Base-by-base conservation (phyloP, 139 green algal genomes). In the Chlorella sorokiniana region DNA sequence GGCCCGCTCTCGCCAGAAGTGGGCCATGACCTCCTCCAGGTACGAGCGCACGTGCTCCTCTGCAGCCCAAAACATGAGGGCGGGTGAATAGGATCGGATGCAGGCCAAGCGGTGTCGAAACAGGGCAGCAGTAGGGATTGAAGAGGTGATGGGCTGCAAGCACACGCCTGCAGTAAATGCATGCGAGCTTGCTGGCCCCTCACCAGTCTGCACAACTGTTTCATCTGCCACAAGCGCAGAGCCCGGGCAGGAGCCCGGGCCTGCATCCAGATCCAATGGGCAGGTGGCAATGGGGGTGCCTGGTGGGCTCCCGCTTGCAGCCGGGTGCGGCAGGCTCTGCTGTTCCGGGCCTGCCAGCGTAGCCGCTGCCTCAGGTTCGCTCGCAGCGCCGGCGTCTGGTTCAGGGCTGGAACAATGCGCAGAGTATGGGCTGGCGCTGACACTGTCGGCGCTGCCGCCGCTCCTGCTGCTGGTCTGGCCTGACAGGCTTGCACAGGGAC, bases 41-140 rank as follows among this genome's bases (percentile, higher is more conserved):
- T 83, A 83, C 40, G 16, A 37, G 0, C 78, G 51, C 20, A 42
- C 52, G 31, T 83, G 78, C 59, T 81, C 75, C 59, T 81, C 75
- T 81, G 75, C 75, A 41, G n/a, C n/a, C n/a, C n/a, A n/a, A n/a
- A n/a, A 11, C 37, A 35, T 33, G 37, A 35, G 37, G 37, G 37
- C 20, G 63, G 7, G 16, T 29, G 29, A 20, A 16, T 8, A 69
- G 8, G 8, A 20, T 40, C 6, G 3, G 4, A 69, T 22, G 29
- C 29, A 40, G 8, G n/a, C 8, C 62, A 69, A 69, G 52, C 52
- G 4, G 52, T 61, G 52, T 23, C 25, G 64, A 10, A 71, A 10
- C 31, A 71, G 31, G 35, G 64, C 64, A 48, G 33, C 64, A 29
- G 2, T n/a, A n/a, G n/a, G 61, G 61, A 16, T 68, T 38, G 6